Conservation (phyloP, 768 basidiomycete species). For the Tricholomella constricta region DNA sequence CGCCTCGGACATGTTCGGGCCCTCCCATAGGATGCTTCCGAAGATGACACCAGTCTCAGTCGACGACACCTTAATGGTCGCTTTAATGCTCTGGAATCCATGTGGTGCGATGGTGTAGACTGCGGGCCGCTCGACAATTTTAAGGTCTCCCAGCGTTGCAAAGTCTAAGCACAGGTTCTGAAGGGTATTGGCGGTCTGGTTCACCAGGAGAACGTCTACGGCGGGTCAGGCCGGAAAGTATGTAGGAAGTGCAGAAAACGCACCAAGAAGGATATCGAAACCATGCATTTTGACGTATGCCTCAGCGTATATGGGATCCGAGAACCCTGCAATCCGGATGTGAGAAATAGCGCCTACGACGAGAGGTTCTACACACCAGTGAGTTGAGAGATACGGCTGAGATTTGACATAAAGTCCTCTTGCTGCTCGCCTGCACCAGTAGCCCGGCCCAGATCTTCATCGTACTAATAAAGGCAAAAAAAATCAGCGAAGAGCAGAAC, state of each 20-base stretch:
- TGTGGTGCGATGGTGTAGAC: slow-evolving; percentile 94
- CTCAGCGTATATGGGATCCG: slow-evolving; percentile 97
- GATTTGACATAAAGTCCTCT: slow-evolving; percentile 93
- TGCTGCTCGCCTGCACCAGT: slow-evolving; percentile 82
- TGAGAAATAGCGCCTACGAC: neutral
- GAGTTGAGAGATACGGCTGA: slow-evolving; percentile 90
- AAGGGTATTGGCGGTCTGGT: slow-evolving; percentile 90
- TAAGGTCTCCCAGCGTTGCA: slow-evolving; percentile 94
- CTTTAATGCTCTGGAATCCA: slow-evolving; percentile 98
- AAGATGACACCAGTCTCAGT: slow-evolving; percentile 99
- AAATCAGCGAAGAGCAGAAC: slow-evolving; percentile 2
- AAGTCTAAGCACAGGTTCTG: slow-evolving; percentile 98
- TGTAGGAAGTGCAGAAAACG: slow-evolving; percentile 14
- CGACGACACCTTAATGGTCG: slow-evolving; percentile 97
- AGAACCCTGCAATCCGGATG: slow-evolving; percentile 68
- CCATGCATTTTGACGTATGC: slow-evolving; percentile 97
- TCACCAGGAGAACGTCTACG: slow-evolving; percentile 91
- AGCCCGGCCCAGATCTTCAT: slow-evolving; percentile 84
- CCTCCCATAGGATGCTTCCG: slow-evolving; percentile 96
- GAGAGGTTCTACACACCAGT: slow-evolving; percentile 58
- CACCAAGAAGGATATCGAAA: slow-evolving; percentile 93
- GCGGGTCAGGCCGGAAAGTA: slow-evolving; percentile 1
- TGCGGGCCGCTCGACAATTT: slow-evolving; percentile 93
- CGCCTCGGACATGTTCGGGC: slow-evolving; percentile 81
- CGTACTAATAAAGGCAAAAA: slow-evolving; percentile 58